Evolutionary conservation across 495 filamentous ascomycete genomes (phyloP).

Genomic region (Annulohypoxylon stygium): DNA sequence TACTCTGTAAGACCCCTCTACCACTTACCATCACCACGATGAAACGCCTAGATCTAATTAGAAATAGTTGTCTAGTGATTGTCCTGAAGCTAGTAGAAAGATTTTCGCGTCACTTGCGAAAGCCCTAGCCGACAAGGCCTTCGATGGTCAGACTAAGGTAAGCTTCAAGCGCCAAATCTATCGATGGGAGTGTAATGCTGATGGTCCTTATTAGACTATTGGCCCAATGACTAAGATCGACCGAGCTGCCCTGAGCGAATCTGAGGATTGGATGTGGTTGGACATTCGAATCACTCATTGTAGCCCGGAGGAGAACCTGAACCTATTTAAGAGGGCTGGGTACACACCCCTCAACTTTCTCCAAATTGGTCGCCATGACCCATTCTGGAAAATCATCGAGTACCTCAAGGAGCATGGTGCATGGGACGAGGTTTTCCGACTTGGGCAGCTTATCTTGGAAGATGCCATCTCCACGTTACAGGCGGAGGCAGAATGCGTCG

Average conservation of each 20-base stretch:
- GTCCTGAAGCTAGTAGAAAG: constrained; percentile 54
- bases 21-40: background rate
- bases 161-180: background rate
- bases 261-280: constrained; percentile 42
- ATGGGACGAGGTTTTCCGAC: constrained; percentile 33
- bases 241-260: constrained; percentile 18
- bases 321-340: constrained; percentile 30
- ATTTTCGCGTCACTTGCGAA: constrained; percentile 58
- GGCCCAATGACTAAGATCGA: constrained; percentile 4
- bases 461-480: constrained; percentile 29
- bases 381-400: constrained; percentile 24
- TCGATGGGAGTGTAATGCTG: background rate
- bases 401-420: constrained; percentile 25
- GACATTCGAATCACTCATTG: constrained; percentile 37
- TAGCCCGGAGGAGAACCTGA: constrained; percentile 36
- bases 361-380: constrained; percentile 21
- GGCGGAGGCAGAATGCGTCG: constrained; percentile 19
- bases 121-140: constrained; percentile 59
- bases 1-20: constrained; percentile 56
- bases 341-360: constrained; percentile 45
- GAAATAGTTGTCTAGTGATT: constrained; percentile 53
- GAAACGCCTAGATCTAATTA: constrained; percentile 42
- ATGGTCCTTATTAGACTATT: constrained; percentile 15
- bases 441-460: constrained; percentile 32
- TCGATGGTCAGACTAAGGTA: constrained; percentile 56